phyloP scores from a whole-genome alignment of 331 rosid species.

The Cucumis variabilis region DNA sequence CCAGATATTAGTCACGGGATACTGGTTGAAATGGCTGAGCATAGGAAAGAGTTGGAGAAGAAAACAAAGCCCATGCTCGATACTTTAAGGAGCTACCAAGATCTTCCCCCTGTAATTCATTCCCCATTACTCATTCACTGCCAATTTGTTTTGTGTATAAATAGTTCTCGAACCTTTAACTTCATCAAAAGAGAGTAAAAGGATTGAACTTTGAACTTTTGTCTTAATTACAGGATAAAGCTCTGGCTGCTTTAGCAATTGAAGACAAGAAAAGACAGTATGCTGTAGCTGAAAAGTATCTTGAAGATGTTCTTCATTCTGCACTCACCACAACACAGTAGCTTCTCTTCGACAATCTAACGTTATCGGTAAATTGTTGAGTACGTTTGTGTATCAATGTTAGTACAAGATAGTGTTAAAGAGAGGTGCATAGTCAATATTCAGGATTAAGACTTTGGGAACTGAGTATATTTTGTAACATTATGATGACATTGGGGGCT shows the following conservation, averaged over 20 bases:
- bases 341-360: not conserved
- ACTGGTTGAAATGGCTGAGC: constrained; percentile 87
- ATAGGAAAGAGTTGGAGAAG: constrained; percentile 88
- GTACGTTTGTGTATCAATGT: not conserved
- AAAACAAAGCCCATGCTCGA: constrained; percentile 93
- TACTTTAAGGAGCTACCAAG: constrained; percentile 96
- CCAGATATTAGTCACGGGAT: constrained; percentile 87
- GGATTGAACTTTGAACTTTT: not conserved
- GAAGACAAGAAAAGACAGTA: constrained; percentile 96
- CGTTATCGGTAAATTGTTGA: constrained; percentile 13
- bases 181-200: constrained; percentile 5
- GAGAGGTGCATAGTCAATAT: constrained; percentile 27
- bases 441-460: not conserved
- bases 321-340: constrained; percentile 71
- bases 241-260: constrained; percentile 95
- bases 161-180: not conserved
- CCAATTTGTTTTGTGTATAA: not conserved
- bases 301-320: constrained; percentile 87
- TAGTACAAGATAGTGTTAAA: constrained; percentile 6
- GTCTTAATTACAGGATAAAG: constrained; percentile 69
- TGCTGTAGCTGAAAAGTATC: constrained; percentile 91
- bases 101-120: constrained; percentile 85
- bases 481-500: not conserved
- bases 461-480: constrained; percentile 27
- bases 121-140: constrained; percentile 8